phyloP scores from a whole-genome alignment of 2,329 filamentous ascomycete genomes.

The Paecilomyces variotii region DNA sequence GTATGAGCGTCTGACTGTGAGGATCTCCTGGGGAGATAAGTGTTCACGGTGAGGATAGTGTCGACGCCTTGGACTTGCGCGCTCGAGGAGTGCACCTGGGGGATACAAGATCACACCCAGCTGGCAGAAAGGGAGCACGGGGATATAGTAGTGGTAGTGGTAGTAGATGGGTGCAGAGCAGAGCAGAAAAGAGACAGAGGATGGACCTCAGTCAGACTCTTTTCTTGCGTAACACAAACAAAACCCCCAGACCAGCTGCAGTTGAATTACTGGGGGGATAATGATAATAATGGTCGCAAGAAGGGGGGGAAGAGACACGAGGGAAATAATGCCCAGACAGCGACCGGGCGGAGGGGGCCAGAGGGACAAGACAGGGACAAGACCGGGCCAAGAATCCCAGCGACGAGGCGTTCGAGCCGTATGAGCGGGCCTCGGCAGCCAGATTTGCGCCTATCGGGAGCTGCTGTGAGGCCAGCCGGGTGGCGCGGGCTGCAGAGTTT shows the following conservation, averaged over 20 bases:
- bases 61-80: too few relatives aligned
- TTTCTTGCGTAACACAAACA: slow-evolving; percentile 9
- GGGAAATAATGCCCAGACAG: slow-evolving; percentile 10
- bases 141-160: slow-evolving; percentile 3
- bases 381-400: slow-evolving; percentile 28
- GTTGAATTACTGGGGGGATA: too few relatives aligned
- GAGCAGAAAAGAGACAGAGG: slow-evolving; percentile 1
- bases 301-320: slow-evolving; percentile 1
- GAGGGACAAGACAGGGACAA: slow-evolving; percentile 18
- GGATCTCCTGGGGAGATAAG: background rate
- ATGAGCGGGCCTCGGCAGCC: background rate
- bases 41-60: too few relatives aligned
- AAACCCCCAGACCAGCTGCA: slow-evolving; percentile 6
- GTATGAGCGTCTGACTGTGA: background rate
- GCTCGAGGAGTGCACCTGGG: background rate
- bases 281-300: background rate
- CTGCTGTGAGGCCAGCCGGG: background rate
- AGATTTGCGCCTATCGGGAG: background rate
- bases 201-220: background rate
- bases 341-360: slow-evolving; percentile 19
- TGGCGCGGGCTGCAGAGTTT: background rate
- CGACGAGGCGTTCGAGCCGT: slow-evolving; percentile 8
- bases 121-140: slow-evolving; percentile 2
- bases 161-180: too few relatives aligned
- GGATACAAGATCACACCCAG: background rate